Conservation (phyloP, 2,329 filamentous ascomycete genomes). For the Chaetomium olivaceum region DNA sequence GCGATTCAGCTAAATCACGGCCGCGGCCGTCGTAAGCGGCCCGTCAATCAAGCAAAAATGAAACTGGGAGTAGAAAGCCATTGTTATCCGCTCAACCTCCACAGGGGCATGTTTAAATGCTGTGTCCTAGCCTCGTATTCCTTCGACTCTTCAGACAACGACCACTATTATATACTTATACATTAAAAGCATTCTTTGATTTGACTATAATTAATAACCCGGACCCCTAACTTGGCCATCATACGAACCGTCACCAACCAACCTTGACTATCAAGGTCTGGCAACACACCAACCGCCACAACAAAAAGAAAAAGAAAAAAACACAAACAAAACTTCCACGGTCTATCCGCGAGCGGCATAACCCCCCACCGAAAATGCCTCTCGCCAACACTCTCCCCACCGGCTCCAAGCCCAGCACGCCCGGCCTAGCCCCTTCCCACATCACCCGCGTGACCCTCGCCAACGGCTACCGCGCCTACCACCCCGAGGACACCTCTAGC, state of each 20-base stretch:
- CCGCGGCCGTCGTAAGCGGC: constrained; percentile 5
- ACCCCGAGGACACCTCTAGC: not conserved
- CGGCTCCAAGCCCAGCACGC: not conserved
- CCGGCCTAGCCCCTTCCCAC: no score
- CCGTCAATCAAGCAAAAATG: constrained; percentile 16
- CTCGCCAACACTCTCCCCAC: not conserved
- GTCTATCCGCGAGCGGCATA: not conserved
- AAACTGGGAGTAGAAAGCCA: not conserved
- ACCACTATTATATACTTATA: not conserved
- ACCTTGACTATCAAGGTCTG: no score
- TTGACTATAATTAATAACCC: not conserved
- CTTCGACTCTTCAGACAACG: not conserved
- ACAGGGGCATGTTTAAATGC: not conserved
- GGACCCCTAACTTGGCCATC: not conserved
- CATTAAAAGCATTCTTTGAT: not conserved
- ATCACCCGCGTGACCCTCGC: constrained; percentile 4
- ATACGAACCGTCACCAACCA: no score
- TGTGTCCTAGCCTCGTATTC: not conserved
- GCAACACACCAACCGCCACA: not conserved
- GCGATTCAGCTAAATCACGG: not conserved
- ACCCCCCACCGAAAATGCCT: not conserved
- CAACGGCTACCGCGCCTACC: constrained; percentile 12
- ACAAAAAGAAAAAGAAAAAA: not conserved
- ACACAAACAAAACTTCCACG: not conserved
- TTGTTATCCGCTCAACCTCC: not conserved